Conservation (phyloP, 768 basidiomycete genomes). For the Sporobolomyces phaffii region DNA sequence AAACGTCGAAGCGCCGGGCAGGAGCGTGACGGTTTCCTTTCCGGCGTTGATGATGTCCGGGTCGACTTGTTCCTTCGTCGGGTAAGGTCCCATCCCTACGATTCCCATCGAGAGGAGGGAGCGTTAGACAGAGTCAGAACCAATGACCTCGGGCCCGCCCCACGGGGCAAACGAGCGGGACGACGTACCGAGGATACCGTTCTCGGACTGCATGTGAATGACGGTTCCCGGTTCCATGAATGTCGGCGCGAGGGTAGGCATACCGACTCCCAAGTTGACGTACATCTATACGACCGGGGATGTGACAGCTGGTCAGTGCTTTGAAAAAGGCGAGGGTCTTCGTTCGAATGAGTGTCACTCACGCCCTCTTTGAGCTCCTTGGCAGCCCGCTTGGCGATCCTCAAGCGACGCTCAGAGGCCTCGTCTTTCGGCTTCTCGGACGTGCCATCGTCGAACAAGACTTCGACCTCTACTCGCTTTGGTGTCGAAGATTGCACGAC, state of each 20-base stretch:
- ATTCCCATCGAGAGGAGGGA: too few species aligned
- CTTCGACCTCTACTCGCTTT: slow-evolving; percentile 70
- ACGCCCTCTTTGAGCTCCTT: slow-evolving; percentile 72
- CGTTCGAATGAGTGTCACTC: too few species aligned
- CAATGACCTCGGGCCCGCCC: neutral
- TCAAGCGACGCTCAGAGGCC: slow-evolving; percentile 49
- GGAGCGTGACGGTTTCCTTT: slow-evolving; percentile 85
- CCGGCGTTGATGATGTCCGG: slow-evolving; percentile 86
- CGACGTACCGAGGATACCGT: slow-evolving; percentile 46
- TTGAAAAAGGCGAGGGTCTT: too few species aligned
- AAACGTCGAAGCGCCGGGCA: slow-evolving; percentile 86
- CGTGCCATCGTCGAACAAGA: slow-evolving; percentile 45
- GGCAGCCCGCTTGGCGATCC: slow-evolving; percentile 78
- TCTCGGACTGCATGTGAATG: slow-evolving; percentile 50
- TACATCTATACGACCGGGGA: slow-evolving; percentile 37
- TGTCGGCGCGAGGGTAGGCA: slow-evolving; percentile 48
- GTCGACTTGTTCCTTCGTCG: slow-evolving; percentile 47
- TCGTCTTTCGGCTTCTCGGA: slow-evolving; percentile 38
- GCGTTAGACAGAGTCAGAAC: neutral
- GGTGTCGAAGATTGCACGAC: slow-evolving; percentile 70
- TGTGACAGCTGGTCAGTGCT: neutral
- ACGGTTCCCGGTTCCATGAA: slow-evolving; percentile 47
- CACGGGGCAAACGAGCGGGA: neutral
- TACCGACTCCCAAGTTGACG: slow-evolving; percentile 50
- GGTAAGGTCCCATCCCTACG: slow-evolving; percentile 49